Evolutionary conservation across 1,284 basidiomycete species (phyloP).

Genomic region (Termitomyces sp.): DNA sequence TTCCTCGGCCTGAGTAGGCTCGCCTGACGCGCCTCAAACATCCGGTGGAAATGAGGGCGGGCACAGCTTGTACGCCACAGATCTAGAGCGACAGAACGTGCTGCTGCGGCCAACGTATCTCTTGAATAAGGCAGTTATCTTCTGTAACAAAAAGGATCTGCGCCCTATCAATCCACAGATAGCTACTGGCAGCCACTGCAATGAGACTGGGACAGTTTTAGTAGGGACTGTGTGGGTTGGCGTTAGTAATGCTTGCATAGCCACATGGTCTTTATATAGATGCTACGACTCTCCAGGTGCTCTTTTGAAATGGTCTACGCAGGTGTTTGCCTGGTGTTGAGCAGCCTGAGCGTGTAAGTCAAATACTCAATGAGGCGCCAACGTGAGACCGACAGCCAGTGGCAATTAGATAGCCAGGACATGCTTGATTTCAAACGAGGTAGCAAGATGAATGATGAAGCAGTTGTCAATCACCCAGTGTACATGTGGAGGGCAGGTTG

Average conservation of each 20-base stretch:
- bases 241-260: neutral
- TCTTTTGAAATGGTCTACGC: neutral
- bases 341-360: neutral
- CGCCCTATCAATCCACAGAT: too few relatives aligned
- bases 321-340: neutral
- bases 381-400: neutral
- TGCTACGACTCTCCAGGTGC: neutral
- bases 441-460: neutral
- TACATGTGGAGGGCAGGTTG: neutral
- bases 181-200: neutral
- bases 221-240: neutral
- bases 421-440: neutral
- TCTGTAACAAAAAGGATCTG: neutral
- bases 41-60: neutral
- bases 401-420: neutral
- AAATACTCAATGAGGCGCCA: neutral
- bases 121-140: neutral
- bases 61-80: neutral
- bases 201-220: too few relatives aligned
- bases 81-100: too few relatives aligned
- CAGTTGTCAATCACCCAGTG: neutral
- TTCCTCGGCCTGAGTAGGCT: neutral
- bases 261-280: neutral
- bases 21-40: neutral
- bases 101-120: neutral